Evolutionary conservation across 1,284 basidiomycete species (phyloP).

Genomic region (Flammula alnicola): DNA sequence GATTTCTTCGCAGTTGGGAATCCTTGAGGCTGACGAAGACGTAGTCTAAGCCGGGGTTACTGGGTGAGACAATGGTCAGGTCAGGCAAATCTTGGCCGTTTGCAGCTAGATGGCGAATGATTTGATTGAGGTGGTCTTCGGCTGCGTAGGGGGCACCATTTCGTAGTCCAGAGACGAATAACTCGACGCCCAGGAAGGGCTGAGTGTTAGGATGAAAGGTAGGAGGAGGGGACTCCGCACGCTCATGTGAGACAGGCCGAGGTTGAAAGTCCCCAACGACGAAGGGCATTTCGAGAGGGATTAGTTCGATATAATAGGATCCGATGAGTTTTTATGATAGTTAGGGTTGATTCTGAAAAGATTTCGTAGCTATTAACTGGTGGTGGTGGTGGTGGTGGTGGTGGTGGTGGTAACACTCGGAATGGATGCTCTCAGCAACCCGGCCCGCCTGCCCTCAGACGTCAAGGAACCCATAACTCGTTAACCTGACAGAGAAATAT

Average conservation of each 20-base stretch:
- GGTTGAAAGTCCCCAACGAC: neutral
- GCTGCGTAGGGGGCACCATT: neutral
- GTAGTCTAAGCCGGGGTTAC: neutral
- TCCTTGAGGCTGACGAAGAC: neutral
- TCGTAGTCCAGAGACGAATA: neutral
- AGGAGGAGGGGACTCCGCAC: conserved; percentile 2
- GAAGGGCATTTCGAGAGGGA: too few relatives aligned
- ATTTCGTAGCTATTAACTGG: too few relatives aligned
- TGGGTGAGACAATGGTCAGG: neutral
- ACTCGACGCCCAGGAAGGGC: conserved; percentile 4
- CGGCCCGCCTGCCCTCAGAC: too few relatives aligned
- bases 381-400: too few relatives aligned
- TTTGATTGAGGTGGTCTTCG: neutral
- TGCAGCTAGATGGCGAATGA: neutral
- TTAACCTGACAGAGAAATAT: too few relatives aligned
- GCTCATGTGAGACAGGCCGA: neutral
- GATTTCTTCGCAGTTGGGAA: neutral
- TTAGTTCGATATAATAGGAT: too few relatives aligned
- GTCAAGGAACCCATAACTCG: too few relatives aligned
- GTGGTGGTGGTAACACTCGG: too few relatives aligned
- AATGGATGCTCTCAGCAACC: too few relatives aligned
- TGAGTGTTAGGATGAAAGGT: neutral
- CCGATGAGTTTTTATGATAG: too few relatives aligned
- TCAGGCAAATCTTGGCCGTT: neutral
- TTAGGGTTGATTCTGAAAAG: too few relatives aligned